Base-by-base conservation (phyloP, 495 filamentous ascomycete species). In the Paragyromitra xinjiangensis region DNA sequence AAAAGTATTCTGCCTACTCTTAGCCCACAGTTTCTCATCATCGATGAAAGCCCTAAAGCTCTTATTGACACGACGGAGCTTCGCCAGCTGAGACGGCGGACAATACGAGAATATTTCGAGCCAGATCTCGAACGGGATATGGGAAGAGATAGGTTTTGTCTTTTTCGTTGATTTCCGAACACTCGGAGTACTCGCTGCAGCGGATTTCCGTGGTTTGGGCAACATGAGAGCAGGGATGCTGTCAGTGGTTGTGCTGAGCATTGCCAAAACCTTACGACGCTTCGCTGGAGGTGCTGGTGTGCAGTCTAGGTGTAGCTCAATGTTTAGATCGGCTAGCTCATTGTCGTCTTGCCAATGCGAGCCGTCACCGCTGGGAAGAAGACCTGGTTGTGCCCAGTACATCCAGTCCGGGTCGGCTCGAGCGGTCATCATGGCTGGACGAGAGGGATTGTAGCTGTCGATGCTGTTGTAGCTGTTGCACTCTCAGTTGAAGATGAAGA, bases 91-190 rank as follows among this genome's bases (percentile, higher is more conserved):
- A 37, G 51, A 51, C n/a, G 77, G 77, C 0, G 74, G 62, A 65
- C 77, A 79, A 34, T 78, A 73, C 7, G 75, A 72, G 50, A 79
- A 79, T 42, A 79, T 79, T 42, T 79, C 75, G 5, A 79, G 63
- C 77, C 77, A 79, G 29, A 79, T 79, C 34, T 79, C 77, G n/a
- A 78, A 72, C 16, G 77, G 77, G 11, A 79, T 79, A 24, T 79
- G 77, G 6, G 77, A 78, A 19, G 75, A 78, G 66, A 78, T 79
- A 12, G 77, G 66, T n/a, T 72, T 78, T 16, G 75, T 29, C 37
- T 62, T 77, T 16, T 39, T 71, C 6, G 68, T 71, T 5, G 56
- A 51, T 34, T 62, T 71, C 4, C 56, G 40, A 16, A 14, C 40
- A 7, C 34, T 61, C 29, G 39, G 12, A 24, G 56, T 34, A 19